phyloP scores from a whole-genome alignment of 2,329 filamentous ascomycete genomes.

The Ilyonectria destructans region DNA sequence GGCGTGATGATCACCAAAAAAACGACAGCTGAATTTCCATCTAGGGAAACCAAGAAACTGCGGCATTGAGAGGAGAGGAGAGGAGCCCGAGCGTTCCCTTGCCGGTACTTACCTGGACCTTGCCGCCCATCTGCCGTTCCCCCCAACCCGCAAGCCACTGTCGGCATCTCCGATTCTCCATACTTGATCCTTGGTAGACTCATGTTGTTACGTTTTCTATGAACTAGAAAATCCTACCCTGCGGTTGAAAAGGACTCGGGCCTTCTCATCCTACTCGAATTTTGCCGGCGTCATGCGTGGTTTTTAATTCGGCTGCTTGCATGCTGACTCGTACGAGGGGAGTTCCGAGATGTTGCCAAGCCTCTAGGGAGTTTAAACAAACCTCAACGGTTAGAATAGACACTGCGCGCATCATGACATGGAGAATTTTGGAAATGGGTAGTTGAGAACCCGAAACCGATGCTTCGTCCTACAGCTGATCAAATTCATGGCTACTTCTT shows the following conservation, averaged over 20 bases:
- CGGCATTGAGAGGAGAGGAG: too few relatives aligned
- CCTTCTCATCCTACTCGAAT: not conserved
- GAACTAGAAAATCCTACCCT: conserved; percentile 1
- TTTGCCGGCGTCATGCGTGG: not conserved
- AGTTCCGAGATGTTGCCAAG: not conserved
- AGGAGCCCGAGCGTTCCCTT: not conserved
- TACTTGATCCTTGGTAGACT: not conserved
- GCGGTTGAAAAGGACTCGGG: conserved; percentile 2
- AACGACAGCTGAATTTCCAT: not conserved
- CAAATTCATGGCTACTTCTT: not conserved
- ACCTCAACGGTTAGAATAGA: not conserved
- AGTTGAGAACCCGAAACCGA: not conserved
- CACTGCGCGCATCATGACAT: not conserved
- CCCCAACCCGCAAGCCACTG: not conserved
- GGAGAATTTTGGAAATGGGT: not conserved
- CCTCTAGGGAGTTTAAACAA: not conserved
- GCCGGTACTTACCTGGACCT: not conserved
- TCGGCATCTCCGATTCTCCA: conserved; percentile 12
- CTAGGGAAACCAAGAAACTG: not conserved
- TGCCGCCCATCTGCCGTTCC: not conserved
- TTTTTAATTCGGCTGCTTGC: not conserved
- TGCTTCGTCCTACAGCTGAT: not conserved
- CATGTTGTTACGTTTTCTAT: conserved; percentile 8
- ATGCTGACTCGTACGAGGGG: not conserved
- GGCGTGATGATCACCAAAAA: not conserved